phyloP scores from a whole-genome alignment of 768 basidiomycete species.

The Gautieria morchelliformis region DNA sequence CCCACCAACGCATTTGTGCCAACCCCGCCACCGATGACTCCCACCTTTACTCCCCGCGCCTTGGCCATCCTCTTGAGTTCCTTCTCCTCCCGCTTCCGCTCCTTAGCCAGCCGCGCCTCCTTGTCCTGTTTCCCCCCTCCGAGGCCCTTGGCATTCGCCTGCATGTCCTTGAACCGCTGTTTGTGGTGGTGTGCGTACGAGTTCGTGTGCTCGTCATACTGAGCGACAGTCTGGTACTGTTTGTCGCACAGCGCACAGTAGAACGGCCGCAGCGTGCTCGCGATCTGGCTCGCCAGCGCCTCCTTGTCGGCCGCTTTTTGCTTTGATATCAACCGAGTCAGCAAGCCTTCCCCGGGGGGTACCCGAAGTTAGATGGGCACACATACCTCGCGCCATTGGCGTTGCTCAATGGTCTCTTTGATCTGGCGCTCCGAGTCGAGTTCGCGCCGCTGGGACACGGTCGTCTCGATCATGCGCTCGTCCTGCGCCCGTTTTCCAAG shows the following conservation, averaged over 20 bases:
- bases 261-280: slow-evolving; percentile 58
- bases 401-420: slow-evolving; percentile 73
- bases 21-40: slow-evolving; percentile 17
- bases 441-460: slow-evolving; percentile 71
- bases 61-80: slow-evolving; percentile 77
- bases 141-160: slow-evolving; percentile 48
- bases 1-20: slow-evolving; percentile 9
- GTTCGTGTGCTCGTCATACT: slow-evolving; percentile 85
- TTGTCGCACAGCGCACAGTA: slow-evolving; percentile 81
- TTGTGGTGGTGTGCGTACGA: slow-evolving; percentile 85
- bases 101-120: slow-evolving; percentile 72
- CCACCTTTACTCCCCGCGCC: slow-evolving; percentile 60
- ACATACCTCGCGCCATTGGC: slow-evolving; percentile 58
- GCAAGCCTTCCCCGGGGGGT: no score
- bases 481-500: slow-evolving; percentile 75
- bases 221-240: slow-evolving; percentile 77
- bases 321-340: slow-evolving; percentile 25
- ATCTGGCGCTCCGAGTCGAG: slow-evolving; percentile 75
- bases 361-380: neutral
- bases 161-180: slow-evolving; percentile 74
- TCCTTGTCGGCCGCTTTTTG: slow-evolving; percentile 53
- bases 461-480: slow-evolving; percentile 75
- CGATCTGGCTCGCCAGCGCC: slow-evolving; percentile 61
- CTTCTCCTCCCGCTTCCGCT: slow-evolving; percentile 77
- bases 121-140: slow-evolving; percentile 48